Evolutionary conservation across 1,139 yeast species (phyloP).

Genomic region (Debaryomycetaceae sp.): DNA sequence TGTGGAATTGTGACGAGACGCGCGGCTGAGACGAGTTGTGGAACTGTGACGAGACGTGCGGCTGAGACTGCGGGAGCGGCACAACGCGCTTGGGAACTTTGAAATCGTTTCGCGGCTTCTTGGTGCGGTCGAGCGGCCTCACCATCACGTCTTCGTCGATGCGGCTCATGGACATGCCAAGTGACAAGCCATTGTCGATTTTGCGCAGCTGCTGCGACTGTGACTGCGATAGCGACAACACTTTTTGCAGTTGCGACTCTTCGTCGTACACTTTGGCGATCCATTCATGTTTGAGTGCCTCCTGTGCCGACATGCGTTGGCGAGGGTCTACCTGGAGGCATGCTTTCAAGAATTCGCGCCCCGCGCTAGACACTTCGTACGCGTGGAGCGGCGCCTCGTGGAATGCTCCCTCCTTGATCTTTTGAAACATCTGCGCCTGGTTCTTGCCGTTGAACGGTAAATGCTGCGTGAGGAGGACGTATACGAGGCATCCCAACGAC

Average conservation of each 20-base stretch:
- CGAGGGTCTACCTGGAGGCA: constrained; percentile 69
- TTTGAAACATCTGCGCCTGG: constrained; percentile 71
- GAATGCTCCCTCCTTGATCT: constrained; percentile 67
- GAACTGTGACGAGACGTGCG: constrained; percentile 1
- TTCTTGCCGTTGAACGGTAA: constrained; percentile 89
- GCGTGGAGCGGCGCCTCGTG: constrained; percentile 71
- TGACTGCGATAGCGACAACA: constrained; percentile 57
- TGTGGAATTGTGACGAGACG: not conserved
- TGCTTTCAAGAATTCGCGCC: constrained; percentile 56
- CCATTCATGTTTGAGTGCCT: constrained; percentile 70
- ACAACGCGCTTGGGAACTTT: constrained; percentile 34
- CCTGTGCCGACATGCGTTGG: constrained; percentile 56
- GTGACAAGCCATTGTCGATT: constrained; percentile 36
- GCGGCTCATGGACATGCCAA: constrained; percentile 28
- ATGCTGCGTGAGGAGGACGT: constrained; percentile 84
- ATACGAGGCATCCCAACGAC: constrained; percentile 81
- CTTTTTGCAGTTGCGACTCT: constrained; percentile 22
- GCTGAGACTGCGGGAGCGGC: constrained; percentile 33
- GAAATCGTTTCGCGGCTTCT: constrained; percentile 21
- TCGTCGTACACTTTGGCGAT: constrained; percentile 22
- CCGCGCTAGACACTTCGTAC: constrained; percentile 50
- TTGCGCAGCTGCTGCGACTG: constrained; percentile 54
- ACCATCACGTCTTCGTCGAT: constrained; percentile 36
- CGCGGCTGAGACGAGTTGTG: constrained; percentile 2
- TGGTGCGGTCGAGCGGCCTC: constrained; percentile 29